Conservation (phyloP, 1,139 yeast species). For the Geotrichum fermentans region DNA sequence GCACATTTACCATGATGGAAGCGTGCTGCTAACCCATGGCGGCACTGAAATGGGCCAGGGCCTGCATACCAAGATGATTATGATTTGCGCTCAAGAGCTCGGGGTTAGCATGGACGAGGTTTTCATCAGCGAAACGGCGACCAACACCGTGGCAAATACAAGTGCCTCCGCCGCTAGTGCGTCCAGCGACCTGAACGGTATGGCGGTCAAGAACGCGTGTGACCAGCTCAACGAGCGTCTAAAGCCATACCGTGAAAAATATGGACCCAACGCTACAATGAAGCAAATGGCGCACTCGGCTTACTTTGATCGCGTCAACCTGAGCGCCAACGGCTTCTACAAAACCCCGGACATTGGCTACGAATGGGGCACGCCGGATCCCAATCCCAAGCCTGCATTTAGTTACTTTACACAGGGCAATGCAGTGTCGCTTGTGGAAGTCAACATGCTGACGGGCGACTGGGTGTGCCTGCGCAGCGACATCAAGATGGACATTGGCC, state of each 20-base stretch:
- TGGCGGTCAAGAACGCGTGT: conserved; percentile 46
- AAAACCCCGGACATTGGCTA: conserved; percentile 48
- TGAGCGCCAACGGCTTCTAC: conserved; percentile 47
- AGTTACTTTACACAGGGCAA: conserved; percentile 45
- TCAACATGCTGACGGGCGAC: conserved; percentile 45
- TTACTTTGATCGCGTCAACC: conserved; percentile 42
- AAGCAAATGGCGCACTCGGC: conserved; percentile 41
- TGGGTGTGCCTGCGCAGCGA: conserved; percentile 43
- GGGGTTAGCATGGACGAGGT: conserved; percentile 40
- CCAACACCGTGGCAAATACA: conserved; percentile 45
- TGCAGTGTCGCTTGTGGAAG: conserved; percentile 42
- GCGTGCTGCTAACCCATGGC: conserved; percentile 43
- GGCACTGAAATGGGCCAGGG: conserved; percentile 52
- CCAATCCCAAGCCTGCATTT: conserved; percentile 40
- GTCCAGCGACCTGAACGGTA: conserved; percentile 45
- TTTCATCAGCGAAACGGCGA: conserved; percentile 44
- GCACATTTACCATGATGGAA: conserved; percentile 46
- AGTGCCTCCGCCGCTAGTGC: conserved; percentile 48
- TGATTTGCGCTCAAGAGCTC: conserved; percentile 43
- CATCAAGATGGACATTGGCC: conserved; percentile 46
- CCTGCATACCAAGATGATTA: conserved; percentile 45
- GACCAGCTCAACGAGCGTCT: conserved; percentile 42
- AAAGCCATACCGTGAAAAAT: conserved; percentile 37
- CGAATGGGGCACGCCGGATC: conserved; percentile 36
- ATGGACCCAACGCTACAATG: conserved; percentile 41